Conservation (phyloP, 106 monocot species). For the Dioscorea zingiberensis region DNA sequence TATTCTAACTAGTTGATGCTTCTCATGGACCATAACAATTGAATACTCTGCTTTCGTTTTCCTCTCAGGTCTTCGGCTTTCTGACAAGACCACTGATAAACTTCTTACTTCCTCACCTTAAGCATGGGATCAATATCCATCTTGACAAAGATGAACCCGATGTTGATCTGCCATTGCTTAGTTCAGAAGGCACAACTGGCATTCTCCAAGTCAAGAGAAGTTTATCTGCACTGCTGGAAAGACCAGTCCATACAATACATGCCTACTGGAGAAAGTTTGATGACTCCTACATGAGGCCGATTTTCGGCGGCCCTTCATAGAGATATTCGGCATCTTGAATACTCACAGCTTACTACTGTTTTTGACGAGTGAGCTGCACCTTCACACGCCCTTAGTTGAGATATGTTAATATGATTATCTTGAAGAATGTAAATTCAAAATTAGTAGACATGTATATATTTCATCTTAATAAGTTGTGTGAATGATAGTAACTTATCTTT, state of each 20-base stretch:
- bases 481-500: too few relatives aligned
- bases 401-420: background rate
- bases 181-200: slow-evolving; percentile 9
- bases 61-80: slow-evolving; percentile 58
- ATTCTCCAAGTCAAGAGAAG: slow-evolving; percentile 37
- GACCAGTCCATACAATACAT: slow-evolving; percentile 66
- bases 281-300: slow-evolving; percentile 67
- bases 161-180: slow-evolving; percentile 21
- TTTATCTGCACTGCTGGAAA: slow-evolving; percentile 45
- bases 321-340: background rate
- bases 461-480: too few relatives aligned
- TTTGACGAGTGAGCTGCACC: too few relatives aligned
- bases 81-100: slow-evolving; percentile 61
- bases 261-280: slow-evolving; percentile 78
- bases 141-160: slow-evolving; percentile 28
- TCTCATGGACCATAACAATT: too few relatives aligned
- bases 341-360: background rate
- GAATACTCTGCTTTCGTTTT: background rate
- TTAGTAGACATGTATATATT: too few relatives aligned
- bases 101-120: slow-evolving; percentile 29
- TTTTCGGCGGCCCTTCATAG: slow-evolving; percentile 50
- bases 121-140: slow-evolving; percentile 1
- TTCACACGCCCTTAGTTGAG: background rate
- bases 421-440: too few relatives aligned
- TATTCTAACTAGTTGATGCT: too few relatives aligned